Base-by-base conservation (phyloP, 176 grass and related monocot genomes). In the Dendrocalamus sinicus region DNA sequence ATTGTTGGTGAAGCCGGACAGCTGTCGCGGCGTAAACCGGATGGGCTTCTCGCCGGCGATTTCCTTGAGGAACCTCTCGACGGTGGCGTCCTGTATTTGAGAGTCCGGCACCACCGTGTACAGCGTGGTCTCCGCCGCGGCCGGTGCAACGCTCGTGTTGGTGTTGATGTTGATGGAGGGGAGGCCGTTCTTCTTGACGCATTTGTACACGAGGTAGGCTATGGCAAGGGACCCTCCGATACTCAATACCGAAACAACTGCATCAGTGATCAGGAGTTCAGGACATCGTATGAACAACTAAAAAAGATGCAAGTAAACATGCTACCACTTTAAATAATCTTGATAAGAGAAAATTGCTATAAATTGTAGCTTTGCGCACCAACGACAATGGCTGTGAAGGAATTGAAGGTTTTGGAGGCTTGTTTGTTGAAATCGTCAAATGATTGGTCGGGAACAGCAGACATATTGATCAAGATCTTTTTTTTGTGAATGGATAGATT, bases 41-140 rank as follows among this genome's bases (percentile, higher is more conserved):
- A 83, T 37, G 26, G 81, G 81, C 19, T 83, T 83, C 69, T 74
- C 55, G 7, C 13, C 24, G 9, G 10, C n/a, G 55, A 83, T 73
- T 24, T 73, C 69, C 17, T 5, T 4, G n/a, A 78, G 74, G 7
- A 85, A 78, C 1, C 9, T 30, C 72, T 76, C 61, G 3, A 85
- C 9, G 35, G 72, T 67, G 26, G 15, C 35, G 61, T 54, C 4
- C 22, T 22, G 32, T 32, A 82, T 70, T 37, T 15, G 79, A 32
- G 12, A 30, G 79, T 78, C 32, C 23, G 78, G 46, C 78, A 53
- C 46, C 77, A 50, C 78, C 3, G 23, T 12, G 78, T 80, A 67
- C 57, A 9, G 22, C 0, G 57, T 11, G 35, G 35, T 12, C 59
- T 12, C 59, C 9, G 59, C 20, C 55, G 7, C 2, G 53, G 46